Percentiles rank a stretch among this genome's conserved stretches.
phyloP scores from a whole-genome alignment of 2,329 filamentous ascomycete species.

The Gnomoniopsis sp. region DNA sequence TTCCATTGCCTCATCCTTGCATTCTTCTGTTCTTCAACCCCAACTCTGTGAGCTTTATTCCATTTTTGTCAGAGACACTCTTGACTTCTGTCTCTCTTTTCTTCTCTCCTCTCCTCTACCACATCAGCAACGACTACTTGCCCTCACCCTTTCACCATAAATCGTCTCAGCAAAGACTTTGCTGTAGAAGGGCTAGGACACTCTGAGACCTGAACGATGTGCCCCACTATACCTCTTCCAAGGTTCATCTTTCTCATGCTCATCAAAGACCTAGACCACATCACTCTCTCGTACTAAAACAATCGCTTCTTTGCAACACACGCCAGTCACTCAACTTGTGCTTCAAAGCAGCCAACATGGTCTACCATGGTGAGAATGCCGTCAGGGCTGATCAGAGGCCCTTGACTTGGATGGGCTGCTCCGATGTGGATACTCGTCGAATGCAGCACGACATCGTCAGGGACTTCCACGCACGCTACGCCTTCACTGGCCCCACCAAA shows the following conservation, averaged over 20 bases:
- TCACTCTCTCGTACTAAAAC: background rate
- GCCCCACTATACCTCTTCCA: background rate
- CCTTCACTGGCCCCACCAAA: background rate
- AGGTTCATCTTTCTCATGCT: background rate
- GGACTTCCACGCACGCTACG: background rate
- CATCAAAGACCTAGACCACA: background rate
- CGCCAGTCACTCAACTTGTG: background rate
- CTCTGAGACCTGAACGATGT: background rate
- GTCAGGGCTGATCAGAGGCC: background rate
- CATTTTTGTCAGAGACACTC: too few species aligned
- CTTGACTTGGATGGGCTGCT: background rate
- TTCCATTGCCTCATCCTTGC: too few species aligned
- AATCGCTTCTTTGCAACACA: background rate
- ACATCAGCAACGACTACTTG: too few species aligned
- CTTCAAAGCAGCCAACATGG: background rate
- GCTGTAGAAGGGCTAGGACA: background rate
- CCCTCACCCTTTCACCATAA: too few species aligned
- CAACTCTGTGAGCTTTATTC: too few species aligned
- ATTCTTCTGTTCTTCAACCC: too few species aligned
- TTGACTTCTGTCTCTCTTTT: too few species aligned
- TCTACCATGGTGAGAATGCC: background rate
- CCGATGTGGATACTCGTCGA: background rate
- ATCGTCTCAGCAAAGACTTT: background rate
- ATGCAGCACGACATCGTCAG: background rate
- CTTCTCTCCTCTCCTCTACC: too few species aligned